A percentile compares a stretch with the other conserved stretches of the same genome.
Conservation (phyloP, 371 early-diverging fungal genomes). For the Batrachochytrium dendrobatidis region DNA sequence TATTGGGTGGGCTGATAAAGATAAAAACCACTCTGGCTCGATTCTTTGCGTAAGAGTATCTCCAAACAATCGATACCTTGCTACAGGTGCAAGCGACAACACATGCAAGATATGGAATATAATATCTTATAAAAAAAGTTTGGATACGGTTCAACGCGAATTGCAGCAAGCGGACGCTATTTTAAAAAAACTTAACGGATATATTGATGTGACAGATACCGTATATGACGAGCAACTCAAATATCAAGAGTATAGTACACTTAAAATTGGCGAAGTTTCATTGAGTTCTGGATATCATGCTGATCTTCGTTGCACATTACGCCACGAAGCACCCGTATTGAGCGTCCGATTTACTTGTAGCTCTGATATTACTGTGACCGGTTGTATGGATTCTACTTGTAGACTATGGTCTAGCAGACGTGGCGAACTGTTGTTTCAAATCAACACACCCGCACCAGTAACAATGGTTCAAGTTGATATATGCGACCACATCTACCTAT, state of each 20-base stretch:
- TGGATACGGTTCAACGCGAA: constrained; percentile 27
- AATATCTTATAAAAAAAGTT: constrained; percentile 37
- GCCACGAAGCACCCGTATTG: constrained; percentile 46
- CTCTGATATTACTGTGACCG: constrained; percentile 47
- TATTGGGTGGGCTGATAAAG: constrained; percentile 28
- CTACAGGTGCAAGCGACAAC: constrained; percentile 38
- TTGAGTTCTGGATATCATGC: constrained; percentile 43
- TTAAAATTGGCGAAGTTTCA: constrained; percentile 37
- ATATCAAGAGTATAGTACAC: constrained; percentile 18
- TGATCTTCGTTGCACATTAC: constrained; percentile 41
- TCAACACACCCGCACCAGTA: constrained; percentile 45
- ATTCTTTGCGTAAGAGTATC: constrained; percentile 34
- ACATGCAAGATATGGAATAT: constrained; percentile 49
- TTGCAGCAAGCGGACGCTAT: constrained; percentile 12
- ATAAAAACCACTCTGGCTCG: constrained; percentile 38
- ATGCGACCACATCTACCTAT: constrained; percentile 27
- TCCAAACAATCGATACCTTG: constrained; percentile 34
- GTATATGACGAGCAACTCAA: constrained; percentile 27
- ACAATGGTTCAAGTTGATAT: constrained; percentile 19
- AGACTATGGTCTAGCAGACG: constrained; percentile 46
- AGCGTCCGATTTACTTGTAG: constrained; percentile 29
- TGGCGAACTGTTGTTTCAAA: constrained; percentile 50
- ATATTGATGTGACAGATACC: constrained; percentile 29
- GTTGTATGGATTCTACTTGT: constrained; percentile 46
- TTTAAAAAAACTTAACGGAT: constrained; percentile 14